Evolutionary conservation across 2,329 filamentous ascomycete species (phyloP).

Genomic region (Colletotrichum liaoningense): DNA sequence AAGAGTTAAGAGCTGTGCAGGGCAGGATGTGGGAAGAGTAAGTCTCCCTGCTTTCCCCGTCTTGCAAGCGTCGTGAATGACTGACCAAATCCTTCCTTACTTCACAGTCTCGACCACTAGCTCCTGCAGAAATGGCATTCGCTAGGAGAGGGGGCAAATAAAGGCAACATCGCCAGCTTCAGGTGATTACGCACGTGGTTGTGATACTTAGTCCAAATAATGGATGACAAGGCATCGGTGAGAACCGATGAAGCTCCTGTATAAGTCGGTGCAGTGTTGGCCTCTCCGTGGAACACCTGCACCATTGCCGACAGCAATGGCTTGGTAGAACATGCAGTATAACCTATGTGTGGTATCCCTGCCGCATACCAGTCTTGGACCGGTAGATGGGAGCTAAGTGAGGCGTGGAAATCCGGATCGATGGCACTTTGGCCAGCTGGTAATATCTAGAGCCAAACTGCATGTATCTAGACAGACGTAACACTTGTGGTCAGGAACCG

Average conservation of each 20-base stretch:
- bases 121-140: background rate
- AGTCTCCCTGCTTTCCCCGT: conserved; percentile 36
- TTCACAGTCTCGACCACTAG: conserved; percentile 54
- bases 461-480: background rate
- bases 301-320: too few species aligned
- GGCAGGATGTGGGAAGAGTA: conserved; percentile 92
- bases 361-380: too few species aligned
- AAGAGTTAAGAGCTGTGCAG: conserved; percentile 86
- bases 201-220: background rate
- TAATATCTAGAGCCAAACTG: background rate
- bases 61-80: too few species aligned
- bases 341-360: too few species aligned
- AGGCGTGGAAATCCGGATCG: too few species aligned
- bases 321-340: too few species aligned
- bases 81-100: conserved; percentile 7
- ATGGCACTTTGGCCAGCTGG: background rate
- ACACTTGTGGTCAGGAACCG: background rate
- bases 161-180: background rate
- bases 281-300: too few species aligned
- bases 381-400: too few species aligned
- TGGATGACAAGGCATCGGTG: background rate
- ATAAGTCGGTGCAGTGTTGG: too few species aligned
- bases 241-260: too few species aligned
- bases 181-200: too few species aligned
- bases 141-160: background rate